phyloP scores from a whole-genome alignment of 2,329 filamentous ascomycete genomes.

The Phoma sp. region DNA sequence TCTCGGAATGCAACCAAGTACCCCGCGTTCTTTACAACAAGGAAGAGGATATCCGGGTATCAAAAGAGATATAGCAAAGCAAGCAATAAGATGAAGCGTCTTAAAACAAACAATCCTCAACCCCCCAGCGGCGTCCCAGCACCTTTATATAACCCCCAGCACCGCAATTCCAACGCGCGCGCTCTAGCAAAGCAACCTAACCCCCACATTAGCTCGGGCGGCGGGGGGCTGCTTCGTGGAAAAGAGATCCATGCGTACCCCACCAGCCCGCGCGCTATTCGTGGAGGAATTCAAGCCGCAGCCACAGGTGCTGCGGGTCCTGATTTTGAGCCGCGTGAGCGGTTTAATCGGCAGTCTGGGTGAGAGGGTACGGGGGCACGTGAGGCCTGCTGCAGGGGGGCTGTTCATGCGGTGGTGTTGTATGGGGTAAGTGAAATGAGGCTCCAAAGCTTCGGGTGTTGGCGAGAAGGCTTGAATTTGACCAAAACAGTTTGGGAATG shows the following conservation, averaged over 20 bases:
- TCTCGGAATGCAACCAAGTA: too few species aligned
- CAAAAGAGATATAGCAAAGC: neutral
- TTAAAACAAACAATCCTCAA: neutral
- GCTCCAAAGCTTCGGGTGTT: conserved; percentile 16
- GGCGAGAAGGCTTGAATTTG: conserved; percentile 13
- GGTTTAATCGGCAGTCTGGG: conserved; percentile 6
- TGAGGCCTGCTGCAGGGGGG: neutral
- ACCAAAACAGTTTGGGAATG: neutral
- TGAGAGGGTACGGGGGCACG: neutral
- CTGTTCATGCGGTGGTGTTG: too few species aligned
- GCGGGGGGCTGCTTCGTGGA: neutral
- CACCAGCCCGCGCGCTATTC: conserved; percentile 16
- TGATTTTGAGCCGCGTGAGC: conserved; percentile 16
- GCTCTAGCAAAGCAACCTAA: neutral
- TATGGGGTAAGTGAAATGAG: conserved; percentile 6
- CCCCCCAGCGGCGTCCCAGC: neutral
- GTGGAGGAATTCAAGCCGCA: conserved; percentile 27
- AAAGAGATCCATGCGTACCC: conserved; percentile 6
- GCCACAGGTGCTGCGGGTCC: conserved; percentile 2
- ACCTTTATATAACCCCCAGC: conserved; percentile 3
- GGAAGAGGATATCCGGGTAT: too few species aligned
- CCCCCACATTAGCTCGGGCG: conserved; percentile 1
- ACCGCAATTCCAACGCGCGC: neutral
- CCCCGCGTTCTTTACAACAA: too few species aligned
- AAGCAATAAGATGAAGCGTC: neutral